phyloP scores from a whole-genome alignment of 1,284 basidiomycete species.

The Mycena citricolor region DNA sequence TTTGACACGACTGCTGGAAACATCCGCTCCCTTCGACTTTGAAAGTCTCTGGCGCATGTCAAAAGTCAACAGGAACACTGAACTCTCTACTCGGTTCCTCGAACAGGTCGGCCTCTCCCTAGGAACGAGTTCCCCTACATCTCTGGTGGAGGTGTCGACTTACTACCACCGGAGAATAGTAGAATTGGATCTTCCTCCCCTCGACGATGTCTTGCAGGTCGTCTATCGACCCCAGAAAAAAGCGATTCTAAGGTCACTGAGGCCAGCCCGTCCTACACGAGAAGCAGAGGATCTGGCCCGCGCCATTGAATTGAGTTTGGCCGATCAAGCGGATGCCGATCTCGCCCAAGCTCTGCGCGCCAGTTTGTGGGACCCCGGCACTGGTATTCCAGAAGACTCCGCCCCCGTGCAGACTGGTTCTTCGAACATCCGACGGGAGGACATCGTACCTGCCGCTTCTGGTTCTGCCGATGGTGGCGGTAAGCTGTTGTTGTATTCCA shows the following conservation, averaged over 20 bases:
- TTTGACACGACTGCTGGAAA: conserved; percentile 51
- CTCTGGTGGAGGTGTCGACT: conserved; percentile 38
- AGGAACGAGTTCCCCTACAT: conserved; percentile 33
- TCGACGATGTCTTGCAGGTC: conserved; percentile 45
- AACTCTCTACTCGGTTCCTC: conserved; percentile 60
- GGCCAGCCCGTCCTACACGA: conserved; percentile 16
- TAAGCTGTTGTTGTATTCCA: too few species aligned
- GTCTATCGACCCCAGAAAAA: conserved; percentile 48
- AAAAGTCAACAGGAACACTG: conserved; percentile 41
- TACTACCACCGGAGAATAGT: conserved; percentile 33
- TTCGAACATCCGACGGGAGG: too few species aligned
- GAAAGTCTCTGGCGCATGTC: conserved; percentile 52
- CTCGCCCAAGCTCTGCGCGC: too few species aligned
- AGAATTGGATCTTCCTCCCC: conserved; percentile 34
- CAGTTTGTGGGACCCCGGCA: too few species aligned
- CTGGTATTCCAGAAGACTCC: too few species aligned
- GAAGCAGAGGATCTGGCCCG: conserved; percentile 56
- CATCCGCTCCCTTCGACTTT: conserved; percentile 51
- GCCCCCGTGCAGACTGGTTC: too few species aligned
- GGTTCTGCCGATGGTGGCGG: too few species aligned
- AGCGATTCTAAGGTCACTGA: conserved; percentile 6
- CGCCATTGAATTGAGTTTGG: conserved; percentile 74
- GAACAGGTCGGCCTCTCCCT: conserved; percentile 46
- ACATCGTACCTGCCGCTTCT: too few species aligned
- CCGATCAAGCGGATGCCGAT: conserved; percentile 31